phyloP scores from a whole-genome alignment of 2,329 filamentous ascomycete genomes.

The Dactylellina drechsleri region DNA sequence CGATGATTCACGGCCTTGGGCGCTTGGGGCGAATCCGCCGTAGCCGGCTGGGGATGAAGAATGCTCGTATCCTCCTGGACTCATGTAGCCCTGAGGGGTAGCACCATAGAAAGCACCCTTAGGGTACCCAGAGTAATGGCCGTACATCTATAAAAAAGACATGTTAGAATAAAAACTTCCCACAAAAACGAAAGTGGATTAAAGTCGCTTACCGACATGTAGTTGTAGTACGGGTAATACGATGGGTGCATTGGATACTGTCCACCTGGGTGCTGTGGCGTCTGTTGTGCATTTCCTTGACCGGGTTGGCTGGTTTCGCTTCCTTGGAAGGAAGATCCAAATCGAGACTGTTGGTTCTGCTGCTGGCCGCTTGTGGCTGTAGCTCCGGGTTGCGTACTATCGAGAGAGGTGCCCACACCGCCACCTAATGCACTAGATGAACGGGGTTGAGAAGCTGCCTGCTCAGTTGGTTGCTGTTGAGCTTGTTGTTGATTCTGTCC shows the following conservation, averaged over 20 bases:
- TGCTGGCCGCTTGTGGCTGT: conserved; percentile 73
- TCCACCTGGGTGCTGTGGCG: conserved; percentile 65
- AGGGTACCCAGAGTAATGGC: conserved; percentile 37
- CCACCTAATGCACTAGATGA: conserved; percentile 78
- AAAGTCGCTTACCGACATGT: conserved; percentile 70
- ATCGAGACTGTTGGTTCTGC: conserved; percentile 72
- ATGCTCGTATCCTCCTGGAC: conserved; percentile 69
- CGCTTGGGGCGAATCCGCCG: conserved; percentile 63
- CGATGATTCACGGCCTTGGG: conserved; percentile 57
- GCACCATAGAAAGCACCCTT: conserved; percentile 66
- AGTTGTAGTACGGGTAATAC: conserved; percentile 72
- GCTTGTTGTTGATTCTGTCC: conserved; percentile 59
- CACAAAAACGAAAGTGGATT: not conserved
- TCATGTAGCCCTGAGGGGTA: conserved; percentile 71
- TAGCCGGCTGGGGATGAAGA: conserved; percentile 72
- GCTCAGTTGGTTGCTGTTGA: conserved; percentile 73
- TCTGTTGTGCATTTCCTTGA: conserved; percentile 69
- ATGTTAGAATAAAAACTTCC: conserved; percentile 62
- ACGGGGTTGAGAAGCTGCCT: conserved; percentile 76
- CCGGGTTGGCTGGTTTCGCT: conserved; percentile 74
- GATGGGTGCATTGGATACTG: conserved; percentile 71
- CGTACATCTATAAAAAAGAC: conserved; percentile 29
- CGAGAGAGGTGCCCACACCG: conserved; percentile 70
- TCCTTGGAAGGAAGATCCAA: conserved; percentile 50
- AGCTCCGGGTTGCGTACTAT: conserved; percentile 69